Conservation (phyloP, 1,139 yeast species). For the Taiozyma sp. region DNA sequence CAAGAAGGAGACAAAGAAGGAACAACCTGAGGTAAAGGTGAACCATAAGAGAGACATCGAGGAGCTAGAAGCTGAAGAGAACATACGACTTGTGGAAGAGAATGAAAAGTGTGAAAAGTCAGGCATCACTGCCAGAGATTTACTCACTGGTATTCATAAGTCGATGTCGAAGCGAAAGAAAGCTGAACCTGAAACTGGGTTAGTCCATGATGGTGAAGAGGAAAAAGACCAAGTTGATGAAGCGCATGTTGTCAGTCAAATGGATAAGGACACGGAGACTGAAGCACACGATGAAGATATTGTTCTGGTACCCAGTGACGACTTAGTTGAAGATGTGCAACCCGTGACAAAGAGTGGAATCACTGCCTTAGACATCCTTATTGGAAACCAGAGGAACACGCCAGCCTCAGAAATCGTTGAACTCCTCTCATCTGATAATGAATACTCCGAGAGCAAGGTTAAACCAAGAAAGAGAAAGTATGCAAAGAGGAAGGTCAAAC, state of each 20-base stretch:
- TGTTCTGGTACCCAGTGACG: neutral
- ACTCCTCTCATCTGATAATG: constrained; percentile 13
- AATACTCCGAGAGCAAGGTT: neutral
- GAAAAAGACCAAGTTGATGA: neutral
- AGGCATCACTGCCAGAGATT: constrained; percentile 11
- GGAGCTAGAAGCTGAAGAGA: neutral
- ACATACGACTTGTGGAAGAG: neutral
- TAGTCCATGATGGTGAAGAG: neutral
- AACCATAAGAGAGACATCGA: neutral
- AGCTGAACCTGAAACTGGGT: neutral
- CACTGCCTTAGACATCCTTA: constrained; percentile 6
- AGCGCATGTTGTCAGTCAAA: neutral
- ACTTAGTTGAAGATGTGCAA: neutral
- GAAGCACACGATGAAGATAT: neutral
- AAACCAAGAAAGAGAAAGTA: constrained; percentile 2
- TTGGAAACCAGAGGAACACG: neutral
- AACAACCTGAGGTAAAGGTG: neutral
- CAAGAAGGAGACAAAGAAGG: neutral
- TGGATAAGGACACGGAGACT: neutral
- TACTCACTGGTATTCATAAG: constrained; percentile 8
- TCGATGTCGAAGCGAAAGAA: neutral
- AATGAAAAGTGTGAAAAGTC: neutral
- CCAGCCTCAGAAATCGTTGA: constrained; percentile 12
- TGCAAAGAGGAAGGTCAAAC: constrained; percentile 1
- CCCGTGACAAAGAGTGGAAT: neutral